phyloP scores from a whole-genome alignment of 2,329 filamentous ascomycete species.

The Epichloe coenophiala region DNA sequence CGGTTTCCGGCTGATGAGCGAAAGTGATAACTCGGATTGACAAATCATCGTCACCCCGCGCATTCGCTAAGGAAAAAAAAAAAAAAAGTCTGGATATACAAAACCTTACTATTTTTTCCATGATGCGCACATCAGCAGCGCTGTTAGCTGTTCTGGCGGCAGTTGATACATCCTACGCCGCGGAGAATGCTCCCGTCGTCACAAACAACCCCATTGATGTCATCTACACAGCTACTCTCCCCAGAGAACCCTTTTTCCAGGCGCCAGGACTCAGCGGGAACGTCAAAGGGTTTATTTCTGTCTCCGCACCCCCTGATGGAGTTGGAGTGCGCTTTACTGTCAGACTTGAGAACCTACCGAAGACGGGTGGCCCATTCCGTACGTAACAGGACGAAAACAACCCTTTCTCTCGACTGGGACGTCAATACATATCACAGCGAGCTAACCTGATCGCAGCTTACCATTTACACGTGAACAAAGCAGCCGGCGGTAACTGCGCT shows the following conservation, averaged over 20 bases:
- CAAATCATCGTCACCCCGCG: no score
- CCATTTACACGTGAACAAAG: constrained; percentile 55
- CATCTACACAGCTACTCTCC: constrained; percentile 43
- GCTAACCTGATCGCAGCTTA: constrained; percentile 37
- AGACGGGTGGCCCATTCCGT: constrained; percentile 47
- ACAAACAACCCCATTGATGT: constrained; percentile 39
- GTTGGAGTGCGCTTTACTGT: constrained; percentile 43
- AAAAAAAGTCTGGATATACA: background rate
- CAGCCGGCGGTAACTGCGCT: constrained; percentile 57
- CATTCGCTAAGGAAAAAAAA: no score
- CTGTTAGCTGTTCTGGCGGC: background rate
- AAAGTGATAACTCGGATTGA: no score
- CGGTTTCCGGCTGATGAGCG: no score
- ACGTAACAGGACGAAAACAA: constrained; percentile 16
- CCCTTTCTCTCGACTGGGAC: background rate
- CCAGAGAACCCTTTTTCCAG: constrained; percentile 36
- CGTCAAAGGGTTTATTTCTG: constrained; percentile 40
- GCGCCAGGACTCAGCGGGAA: constrained; percentile 26
- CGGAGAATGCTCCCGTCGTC: constrained; percentile 34
- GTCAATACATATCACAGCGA: background rate
- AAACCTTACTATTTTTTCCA: background rate
- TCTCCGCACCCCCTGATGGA: constrained; percentile 31
- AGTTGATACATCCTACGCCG: constrained; percentile 5
- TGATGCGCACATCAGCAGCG: background rate
- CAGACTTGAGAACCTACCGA: constrained; percentile 44